phyloP scores from a whole-genome alignment of 176 grass and related monocot genomes.

The Raddia guianensis region DNA sequence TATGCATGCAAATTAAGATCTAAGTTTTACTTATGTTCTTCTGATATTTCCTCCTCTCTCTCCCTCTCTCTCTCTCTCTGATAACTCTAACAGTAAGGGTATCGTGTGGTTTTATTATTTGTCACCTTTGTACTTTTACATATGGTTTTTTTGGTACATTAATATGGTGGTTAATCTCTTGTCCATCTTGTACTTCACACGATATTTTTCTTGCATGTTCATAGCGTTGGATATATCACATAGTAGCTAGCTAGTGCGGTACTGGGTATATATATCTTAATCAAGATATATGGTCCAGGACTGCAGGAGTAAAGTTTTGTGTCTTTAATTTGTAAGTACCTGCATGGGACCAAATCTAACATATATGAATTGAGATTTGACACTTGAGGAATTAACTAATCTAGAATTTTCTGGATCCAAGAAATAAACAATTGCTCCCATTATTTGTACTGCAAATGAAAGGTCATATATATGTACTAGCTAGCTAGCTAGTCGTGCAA shows the following conservation, averaged over 20 bases:
- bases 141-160: background rate
- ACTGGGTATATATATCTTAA: background rate
- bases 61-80: too few species aligned
- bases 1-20: constrained; percentile 35
- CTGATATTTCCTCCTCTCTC: too few species aligned
- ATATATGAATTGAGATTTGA: background rate
- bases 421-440: background rate
- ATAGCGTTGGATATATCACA: background rate
- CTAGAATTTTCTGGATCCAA: background rate
- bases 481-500: background rate
- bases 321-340: background rate
- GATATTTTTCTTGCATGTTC: background rate
- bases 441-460: background rate
- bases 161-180: background rate
- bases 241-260: background rate
- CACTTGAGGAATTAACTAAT: background rate
- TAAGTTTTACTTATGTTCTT: background rate
- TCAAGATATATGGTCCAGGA: background rate
- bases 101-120: background rate
- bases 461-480: background rate
- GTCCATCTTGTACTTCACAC: background rate
- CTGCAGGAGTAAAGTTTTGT: background rate
- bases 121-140: background rate
- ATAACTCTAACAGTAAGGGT: background rate
- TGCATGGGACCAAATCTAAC: background rate